phyloP scores from a whole-genome alignment of 352 stramenopile genomes.

The Pythium sp. region DNA sequence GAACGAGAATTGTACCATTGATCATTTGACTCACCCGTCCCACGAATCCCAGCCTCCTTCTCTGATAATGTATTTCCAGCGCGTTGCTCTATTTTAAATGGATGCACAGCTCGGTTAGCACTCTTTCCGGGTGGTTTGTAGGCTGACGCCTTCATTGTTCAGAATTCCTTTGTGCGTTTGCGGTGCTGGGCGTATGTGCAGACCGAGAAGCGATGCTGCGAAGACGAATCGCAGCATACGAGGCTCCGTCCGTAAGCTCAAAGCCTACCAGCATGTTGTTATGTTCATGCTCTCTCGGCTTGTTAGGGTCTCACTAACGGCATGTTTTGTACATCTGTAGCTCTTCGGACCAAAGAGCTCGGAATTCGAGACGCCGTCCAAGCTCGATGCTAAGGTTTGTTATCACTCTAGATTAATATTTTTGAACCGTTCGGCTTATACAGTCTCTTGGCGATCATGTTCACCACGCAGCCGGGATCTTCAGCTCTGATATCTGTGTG shows the following conservation, averaged over 20 bases:
- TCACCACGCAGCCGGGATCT: background rate
- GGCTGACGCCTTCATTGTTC: background rate
- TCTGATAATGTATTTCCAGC: background rate
- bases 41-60: background rate
- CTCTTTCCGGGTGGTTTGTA: background rate
- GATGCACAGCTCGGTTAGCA: background rate
- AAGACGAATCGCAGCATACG: conserved; percentile 15
- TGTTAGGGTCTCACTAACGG: background rate
- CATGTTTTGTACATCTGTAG: background rate
- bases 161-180: background rate
- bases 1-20: conserved; percentile 7
- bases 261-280: background rate
- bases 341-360: background rate
- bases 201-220: conserved; percentile 7
- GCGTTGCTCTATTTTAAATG: background rate
- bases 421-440: background rate
- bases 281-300: background rate
- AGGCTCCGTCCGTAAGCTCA: conserved; percentile 10
- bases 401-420: background rate
- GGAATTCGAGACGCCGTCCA: conserved; percentile 9
- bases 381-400: conserved; percentile 12
- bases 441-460: background rate
- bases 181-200: background rate
- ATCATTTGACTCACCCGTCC: background rate
- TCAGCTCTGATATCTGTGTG: background rate